A percentile compares a stretch with the other conserved stretches of the same genome.
phyloP scores from a whole-genome alignment of 768 basidiomycete species.

The Auricularia sp. region DNA sequence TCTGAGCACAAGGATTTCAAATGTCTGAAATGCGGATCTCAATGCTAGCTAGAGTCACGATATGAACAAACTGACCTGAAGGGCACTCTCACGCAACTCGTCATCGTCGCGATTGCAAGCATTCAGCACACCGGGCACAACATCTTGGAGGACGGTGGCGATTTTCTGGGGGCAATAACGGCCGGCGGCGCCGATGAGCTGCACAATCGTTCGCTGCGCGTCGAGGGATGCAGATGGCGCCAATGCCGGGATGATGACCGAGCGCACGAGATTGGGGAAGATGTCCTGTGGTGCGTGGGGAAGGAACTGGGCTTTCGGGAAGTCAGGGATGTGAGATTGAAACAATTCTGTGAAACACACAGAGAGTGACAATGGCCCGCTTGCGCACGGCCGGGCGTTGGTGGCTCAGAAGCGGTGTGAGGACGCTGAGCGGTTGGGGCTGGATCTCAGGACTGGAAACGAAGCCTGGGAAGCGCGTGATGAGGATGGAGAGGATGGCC shows the following conservation, averaged over 20 bases:
- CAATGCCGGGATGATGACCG: conserved; percentile 52
- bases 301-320: conserved; percentile 55
- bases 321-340: not conserved
- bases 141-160: conserved; percentile 44
- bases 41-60: conserved; percentile 9
- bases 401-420: conserved; percentile 66
- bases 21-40: conserved; percentile 36
- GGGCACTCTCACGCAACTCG: conserved; percentile 67
- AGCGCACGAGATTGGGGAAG: conserved; percentile 49
- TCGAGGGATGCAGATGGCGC: conserved; percentile 42
- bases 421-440: conserved; percentile 52
- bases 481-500: conserved; percentile 78
- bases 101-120: conserved; percentile 69
- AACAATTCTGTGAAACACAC: conserved; percentile 3
- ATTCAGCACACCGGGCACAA: conserved; percentile 63
- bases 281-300: conserved; percentile 56
- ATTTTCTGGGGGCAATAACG: conserved; percentile 63
- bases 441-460: conserved; percentile 42
- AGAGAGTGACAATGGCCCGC: conserved; percentile 73
- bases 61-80: conserved; percentile 42
- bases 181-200: conserved; percentile 70
- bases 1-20: conserved; percentile 75
- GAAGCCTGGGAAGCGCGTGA: conserved; percentile 69
- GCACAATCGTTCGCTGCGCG: conserved; percentile 67
- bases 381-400: conserved; percentile 81